phyloP scores from a whole-genome alignment of 768 basidiomycete genomes.

The Nevesoporus exiguus region DNA sequence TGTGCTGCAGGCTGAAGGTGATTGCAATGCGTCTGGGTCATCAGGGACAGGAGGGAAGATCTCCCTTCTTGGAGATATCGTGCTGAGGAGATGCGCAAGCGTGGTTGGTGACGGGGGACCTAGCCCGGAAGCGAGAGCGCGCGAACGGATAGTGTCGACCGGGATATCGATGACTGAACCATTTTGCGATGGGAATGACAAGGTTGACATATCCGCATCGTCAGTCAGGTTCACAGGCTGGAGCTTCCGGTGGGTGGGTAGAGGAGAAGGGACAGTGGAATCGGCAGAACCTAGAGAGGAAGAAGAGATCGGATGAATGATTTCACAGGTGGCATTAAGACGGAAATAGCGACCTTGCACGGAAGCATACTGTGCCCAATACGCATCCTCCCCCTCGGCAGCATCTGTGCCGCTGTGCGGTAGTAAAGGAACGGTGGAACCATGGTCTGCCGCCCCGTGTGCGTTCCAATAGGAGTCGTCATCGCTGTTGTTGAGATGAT shows the following conservation, averaged over 20 bases:
- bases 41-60: conserved; percentile 6
- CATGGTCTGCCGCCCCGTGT: conserved; percentile 44
- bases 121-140: conserved; percentile 1
- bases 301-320: conserved; percentile 3
- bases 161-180: conserved; percentile 13
- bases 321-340: conserved; percentile 11
- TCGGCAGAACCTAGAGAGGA: conserved; percentile 58
- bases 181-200: conserved; percentile 5
- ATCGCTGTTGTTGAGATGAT: conserved; percentile 29
- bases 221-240: conserved; percentile 9
- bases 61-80: conserved; percentile 26
- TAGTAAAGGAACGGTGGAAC: conserved; percentile 17
- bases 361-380: conserved; percentile 71
- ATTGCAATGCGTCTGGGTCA: conserved; percentile 5
- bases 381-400: conserved; percentile 51
- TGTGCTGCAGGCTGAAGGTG: conserved; percentile 4
- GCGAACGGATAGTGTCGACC: conserved; percentile 19
- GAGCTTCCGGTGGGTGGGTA: conserved; percentile 30
- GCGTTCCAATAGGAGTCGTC: conserved; percentile 69
- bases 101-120: conserved; percentile 27
- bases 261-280: conserved; percentile 61
- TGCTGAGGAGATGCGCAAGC: conserved; percentile 26
- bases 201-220: not conserved
- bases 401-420: conserved; percentile 8
- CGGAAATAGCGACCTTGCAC: conserved; percentile 53